These are phyloP conservation scores for Hyaloperonospora arabidopsidis DNA, from an alignment of 352 stramenopile genomes.

Conservation along the genomic window DNA sequence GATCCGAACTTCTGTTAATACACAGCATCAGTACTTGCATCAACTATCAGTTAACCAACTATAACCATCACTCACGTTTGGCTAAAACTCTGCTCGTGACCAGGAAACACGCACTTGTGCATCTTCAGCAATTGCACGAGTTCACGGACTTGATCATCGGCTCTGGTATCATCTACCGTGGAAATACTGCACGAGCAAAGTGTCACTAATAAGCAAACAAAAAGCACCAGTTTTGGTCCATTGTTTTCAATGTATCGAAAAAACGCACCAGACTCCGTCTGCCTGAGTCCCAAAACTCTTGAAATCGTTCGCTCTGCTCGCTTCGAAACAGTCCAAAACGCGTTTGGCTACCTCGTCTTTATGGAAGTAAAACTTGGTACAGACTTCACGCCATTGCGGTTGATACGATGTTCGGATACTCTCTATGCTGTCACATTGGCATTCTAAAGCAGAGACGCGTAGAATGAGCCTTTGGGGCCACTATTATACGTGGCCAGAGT, in stretches of 20 bases:
- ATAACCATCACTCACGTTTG: slow-evolving; percentile 28
- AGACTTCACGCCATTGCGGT: slow-evolving; percentile 49
- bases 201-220: too few relatives aligned
- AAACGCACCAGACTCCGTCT: neutral
- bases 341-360: slow-evolving; percentile 49
- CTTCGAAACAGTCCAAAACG: slow-evolving; percentile 64
- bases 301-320: slow-evolving; percentile 53
- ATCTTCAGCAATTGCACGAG: slow-evolving; percentile 33
- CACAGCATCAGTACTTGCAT: neutral
- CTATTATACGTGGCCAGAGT: neutral
- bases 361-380: slow-evolving; percentile 55
- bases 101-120: slow-evolving; percentile 32
- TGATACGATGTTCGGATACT: slow-evolving; percentile 24
- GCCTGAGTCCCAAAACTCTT: slow-evolving; percentile 22
- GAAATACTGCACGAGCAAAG: slow-evolving; percentile 17
- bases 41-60: neutral
- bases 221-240: too few relatives aligned
- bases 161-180: slow-evolving; percentile 15
- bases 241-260: neutral
- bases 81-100: slow-evolving; percentile 33
- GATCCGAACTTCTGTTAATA: slow-evolving; percentile 35
- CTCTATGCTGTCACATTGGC: slow-evolving; percentile 30
- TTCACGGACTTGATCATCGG: slow-evolving; percentile 22
- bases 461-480: slow-evolving; percentile 4
- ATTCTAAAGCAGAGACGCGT: slow-evolving; percentile 16